Evolutionary conservation across 345 rosid species (phyloP), one percentile per base, ranked within the genome.

Genomic region (Syzygium aromaticum): DNA sequence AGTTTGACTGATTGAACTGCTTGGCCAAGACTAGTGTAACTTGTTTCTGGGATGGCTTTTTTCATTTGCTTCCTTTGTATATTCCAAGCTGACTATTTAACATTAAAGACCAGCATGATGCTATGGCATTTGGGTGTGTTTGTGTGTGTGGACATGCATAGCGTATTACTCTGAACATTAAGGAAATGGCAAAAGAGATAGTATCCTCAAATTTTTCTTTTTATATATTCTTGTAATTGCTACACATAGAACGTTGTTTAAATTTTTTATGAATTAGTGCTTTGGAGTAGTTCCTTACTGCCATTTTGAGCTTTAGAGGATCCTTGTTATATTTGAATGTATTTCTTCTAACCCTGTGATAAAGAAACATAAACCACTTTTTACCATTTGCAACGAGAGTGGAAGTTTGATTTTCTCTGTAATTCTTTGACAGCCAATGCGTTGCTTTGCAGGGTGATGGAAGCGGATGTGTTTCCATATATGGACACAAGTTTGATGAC

Each of bases 401-500:
- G 61, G 61, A 52, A 84, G 19, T 84, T 84, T 56, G 10, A 12
- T 85, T 89, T 67, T 46, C 54, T 86, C 84, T 40, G 25, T 85
- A 14, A 28, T 8, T 23, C 38, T 38, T 23, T 56, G 16, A 21
- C 54, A 54, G 63, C 9, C 80, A 40, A 14, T 84, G 17, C 25
- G 15, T 87, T 64, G 63, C 33, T 88, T 92, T 86, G 90, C 91
- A 98, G 99, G 98, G 97, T 86, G 99, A 98, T 91, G 99, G 99
- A 84, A 95, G 96, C 86, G 99, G 99, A 83, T 98, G 98, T 51
- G 82, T 90, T 86, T 98, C 99, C 22, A 93, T 98, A 38, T 96
- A 95, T 84, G 99, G 99, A 23, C 98, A 84, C 85, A 92, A 95
- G 92, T 95, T 96, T 52, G 98, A 96, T 1, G 99, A 98, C 88